phyloP scores from a whole-genome alignment of 192 early-diverging fungal genomes.

The Coemansia sp. region DNA sequence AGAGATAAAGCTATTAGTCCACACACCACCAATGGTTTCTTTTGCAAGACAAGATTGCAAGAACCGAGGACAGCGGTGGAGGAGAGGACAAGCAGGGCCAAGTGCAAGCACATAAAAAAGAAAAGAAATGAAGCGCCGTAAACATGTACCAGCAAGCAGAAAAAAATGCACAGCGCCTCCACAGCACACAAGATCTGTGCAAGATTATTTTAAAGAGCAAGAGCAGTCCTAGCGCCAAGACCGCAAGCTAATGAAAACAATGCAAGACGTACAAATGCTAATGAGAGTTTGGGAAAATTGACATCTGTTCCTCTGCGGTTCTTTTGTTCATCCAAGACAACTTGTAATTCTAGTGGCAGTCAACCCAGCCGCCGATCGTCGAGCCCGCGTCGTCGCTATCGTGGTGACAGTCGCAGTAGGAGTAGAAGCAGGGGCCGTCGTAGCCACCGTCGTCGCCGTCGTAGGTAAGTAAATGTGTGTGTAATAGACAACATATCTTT shows the following conservation, averaged over 20 bases:
- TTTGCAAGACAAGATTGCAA: constrained; percentile 45
- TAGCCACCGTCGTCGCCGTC: constrained; percentile 18
- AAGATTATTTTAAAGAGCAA: neutral
- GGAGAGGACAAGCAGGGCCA: neutral
- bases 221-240: neutral
- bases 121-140: neutral
- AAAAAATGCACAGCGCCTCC: neutral
- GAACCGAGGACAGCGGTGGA: constrained; percentile 11
- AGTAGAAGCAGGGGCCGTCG: constrained; percentile 8
- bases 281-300: neutral
- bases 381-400: constrained; percentile 23
- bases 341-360: constrained; percentile 18
- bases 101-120: neutral
- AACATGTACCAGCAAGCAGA: neutral
- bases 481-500: neutral
- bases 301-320: neutral
- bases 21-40: constrained; percentile 15
- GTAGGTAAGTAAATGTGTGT: constrained; percentile 30
- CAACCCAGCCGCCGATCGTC: constrained; percentile 33
- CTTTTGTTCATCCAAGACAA: neutral
- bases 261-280: constrained; percentile 1
- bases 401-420: constrained; percentile 14
- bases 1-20: neutral
- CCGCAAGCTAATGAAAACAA: neutral
- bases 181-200: neutral